Conservation (phyloP, 352 stramenopile genomes). For the Globisporangium mamillatum region DNA sequence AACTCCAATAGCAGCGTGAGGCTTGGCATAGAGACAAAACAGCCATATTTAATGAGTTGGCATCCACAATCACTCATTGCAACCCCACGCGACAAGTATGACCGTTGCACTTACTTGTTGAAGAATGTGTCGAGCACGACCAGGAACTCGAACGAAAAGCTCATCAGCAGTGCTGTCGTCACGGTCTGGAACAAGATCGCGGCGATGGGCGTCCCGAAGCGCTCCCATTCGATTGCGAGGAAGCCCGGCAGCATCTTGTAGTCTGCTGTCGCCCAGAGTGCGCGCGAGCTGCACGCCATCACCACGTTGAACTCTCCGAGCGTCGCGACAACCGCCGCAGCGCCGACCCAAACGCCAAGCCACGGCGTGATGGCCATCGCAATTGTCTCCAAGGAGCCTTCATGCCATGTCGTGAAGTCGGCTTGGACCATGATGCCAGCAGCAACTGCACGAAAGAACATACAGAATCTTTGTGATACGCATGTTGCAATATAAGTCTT, state of each 20-base stretch:
- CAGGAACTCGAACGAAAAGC: constrained; percentile 80
- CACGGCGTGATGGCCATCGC: constrained; percentile 69
- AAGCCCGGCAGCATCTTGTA: constrained; percentile 82
- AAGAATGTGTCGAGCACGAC: constrained; percentile 85
- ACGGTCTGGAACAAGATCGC: constrained; percentile 73
- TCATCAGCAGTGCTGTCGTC: constrained; percentile 81
- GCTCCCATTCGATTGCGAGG: constrained; percentile 61
- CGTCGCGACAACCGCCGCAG: constrained; percentile 70
- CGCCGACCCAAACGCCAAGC: constrained; percentile 80
- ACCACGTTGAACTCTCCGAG: constrained; percentile 87
- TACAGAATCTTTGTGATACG: too few species aligned
- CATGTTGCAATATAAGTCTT: too few species aligned
- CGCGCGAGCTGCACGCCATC: constrained; percentile 80
- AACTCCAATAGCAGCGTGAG: constrained; percentile 81
- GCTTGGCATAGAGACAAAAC: constrained; percentile 20
- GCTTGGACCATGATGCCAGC: constrained; percentile 76
- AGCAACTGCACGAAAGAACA: constrained; percentile 32
- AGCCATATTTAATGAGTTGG: background rate
- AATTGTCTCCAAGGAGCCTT: constrained; percentile 74
- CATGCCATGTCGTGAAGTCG: constrained; percentile 66
- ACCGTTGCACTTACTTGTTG: constrained; percentile 72
- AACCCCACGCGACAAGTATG: background rate
- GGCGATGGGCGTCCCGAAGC: constrained; percentile 76
- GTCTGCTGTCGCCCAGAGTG: constrained; percentile 76
- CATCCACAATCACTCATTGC: background rate